Evolutionary conservation across 768 basidiomycete genomes (phyloP).

Genomic region (Macrolepiota fuliginosa): DNA sequence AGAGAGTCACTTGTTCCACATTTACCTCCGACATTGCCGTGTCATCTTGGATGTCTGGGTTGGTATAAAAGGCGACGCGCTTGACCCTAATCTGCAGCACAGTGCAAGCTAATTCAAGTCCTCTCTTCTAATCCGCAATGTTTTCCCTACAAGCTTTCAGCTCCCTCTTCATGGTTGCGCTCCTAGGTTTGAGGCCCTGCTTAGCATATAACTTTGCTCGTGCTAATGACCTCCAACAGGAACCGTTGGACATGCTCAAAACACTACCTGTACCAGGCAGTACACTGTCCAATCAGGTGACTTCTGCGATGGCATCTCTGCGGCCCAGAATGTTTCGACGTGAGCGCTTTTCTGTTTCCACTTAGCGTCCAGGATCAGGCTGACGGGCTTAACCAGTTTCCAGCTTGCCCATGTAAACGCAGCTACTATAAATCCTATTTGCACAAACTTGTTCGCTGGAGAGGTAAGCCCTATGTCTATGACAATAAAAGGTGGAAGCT

Average conservation of each 20-base stretch:
- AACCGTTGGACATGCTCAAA: background rate
- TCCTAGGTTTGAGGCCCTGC: background rate
- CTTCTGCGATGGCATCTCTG: constrained; percentile 57
- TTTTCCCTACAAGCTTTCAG: background rate
- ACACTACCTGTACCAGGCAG: constrained; percentile 41
- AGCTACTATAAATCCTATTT: constrained; percentile 45
- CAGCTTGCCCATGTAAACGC: constrained; percentile 57
- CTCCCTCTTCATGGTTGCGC: background rate
- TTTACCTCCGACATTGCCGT: background rate
- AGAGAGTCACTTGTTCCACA: background rate
- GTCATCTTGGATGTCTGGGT: background rate
- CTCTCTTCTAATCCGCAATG: background rate
- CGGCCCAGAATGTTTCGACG: constrained; percentile 44
- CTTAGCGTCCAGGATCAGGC: background rate
- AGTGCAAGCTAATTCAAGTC: background rate
- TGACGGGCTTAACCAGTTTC: constrained; percentile 32
- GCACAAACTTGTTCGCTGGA: constrained; percentile 52
- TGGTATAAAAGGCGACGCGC: background rate
- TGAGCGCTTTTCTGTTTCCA: constrained; percentile 23
- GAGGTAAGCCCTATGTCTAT: constrained; percentile 32
- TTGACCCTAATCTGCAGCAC: background rate
- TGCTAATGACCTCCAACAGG: background rate
- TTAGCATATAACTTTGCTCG: background rate
- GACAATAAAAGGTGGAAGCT: background rate
- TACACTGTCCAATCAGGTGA: constrained; percentile 50